phyloP scores from a whole-genome alignment of 345 rosid genomes.

The Lagerstroemia speciosa region DNA sequence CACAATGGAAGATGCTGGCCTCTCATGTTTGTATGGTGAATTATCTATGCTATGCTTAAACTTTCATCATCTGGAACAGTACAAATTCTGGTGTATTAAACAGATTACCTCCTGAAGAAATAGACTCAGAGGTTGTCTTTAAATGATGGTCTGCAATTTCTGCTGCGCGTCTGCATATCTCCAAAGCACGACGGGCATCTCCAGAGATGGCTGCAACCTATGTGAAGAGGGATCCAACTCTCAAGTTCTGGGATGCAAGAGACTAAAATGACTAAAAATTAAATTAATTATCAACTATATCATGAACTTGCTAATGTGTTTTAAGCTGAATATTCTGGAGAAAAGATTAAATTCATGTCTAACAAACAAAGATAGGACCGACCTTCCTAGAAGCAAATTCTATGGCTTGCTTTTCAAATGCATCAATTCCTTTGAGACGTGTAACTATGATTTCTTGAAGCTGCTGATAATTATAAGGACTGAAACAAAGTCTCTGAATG shows the following conservation, averaged over 20 bases:
- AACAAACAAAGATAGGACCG: constrained; percentile 1
- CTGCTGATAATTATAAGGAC: constrained; percentile 84
- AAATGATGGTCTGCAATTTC: constrained; percentile 71
- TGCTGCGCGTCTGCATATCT: constrained; percentile 97
- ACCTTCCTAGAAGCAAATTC: constrained; percentile 97
- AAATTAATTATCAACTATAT: not conserved
- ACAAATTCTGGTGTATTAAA: not conserved
- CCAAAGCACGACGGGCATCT: constrained; percentile 93
- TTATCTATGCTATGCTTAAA: not conserved
- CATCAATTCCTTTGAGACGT: constrained; percentile 70
- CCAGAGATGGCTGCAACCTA: constrained; percentile 96
- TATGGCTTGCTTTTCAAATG: constrained; percentile 82
- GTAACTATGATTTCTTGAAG: constrained; percentile 90
- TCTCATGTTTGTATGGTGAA: not conserved
- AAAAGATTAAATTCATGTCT: not conserved
- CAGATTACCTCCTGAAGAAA: constrained; percentile 36
- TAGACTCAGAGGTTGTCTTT: constrained; percentile 26
- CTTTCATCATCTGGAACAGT: not conserved
- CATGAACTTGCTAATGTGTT: not conserved
- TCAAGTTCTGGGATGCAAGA: not conserved
- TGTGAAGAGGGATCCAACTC: not conserved
- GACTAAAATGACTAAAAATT: not conserved
- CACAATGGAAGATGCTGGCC: not conserved
- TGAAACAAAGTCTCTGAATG: constrained; percentile 90
- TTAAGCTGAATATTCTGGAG: not conserved